A percentile compares a stretch with the other conserved stretches of the same genome.
Evolutionary conservation across 345 rosid species (phyloP).

Genomic region (Angophora floribunda): DNA sequence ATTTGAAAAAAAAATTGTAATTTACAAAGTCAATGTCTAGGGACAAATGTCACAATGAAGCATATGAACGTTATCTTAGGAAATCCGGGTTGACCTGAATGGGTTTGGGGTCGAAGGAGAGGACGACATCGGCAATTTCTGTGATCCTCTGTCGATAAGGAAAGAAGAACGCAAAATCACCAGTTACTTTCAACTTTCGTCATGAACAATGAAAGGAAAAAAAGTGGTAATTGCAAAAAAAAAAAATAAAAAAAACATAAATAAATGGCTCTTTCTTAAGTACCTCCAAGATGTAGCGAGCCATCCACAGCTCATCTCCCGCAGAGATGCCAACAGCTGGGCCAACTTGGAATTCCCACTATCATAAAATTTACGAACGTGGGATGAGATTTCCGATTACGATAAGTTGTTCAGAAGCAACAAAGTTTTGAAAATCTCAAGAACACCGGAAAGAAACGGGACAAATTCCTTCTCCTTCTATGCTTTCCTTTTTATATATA

Average conservation of each 20-base stretch:
- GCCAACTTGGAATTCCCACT: conserved; percentile 42
- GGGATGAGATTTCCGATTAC: background rate
- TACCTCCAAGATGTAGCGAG: conserved; percentile 31
- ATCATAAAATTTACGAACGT: background rate
- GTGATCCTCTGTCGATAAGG: conserved; percentile 16
- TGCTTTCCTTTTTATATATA: too few species aligned
- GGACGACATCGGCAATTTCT: conserved; percentile 26
- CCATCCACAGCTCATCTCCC: conserved; percentile 27
- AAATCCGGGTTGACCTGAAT: conserved; percentile 5
- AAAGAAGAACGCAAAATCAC: background rate
- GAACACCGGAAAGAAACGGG: background rate
- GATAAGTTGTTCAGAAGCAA: background rate
- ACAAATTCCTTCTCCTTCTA: background rate
- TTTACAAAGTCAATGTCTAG: background rate
- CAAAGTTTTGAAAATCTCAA: background rate
- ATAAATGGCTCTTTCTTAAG: background rate
- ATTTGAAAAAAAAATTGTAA: background rate
- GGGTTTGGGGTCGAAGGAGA: conserved; percentile 31
- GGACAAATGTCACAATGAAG: background rate
- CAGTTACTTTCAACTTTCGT: background rate
- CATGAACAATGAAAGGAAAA: background rate
- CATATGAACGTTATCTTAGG: background rate
- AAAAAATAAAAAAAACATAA: background rate
- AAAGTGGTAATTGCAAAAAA: background rate
- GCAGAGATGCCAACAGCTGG: conserved; percentile 20